phyloP scores from a whole-genome alignment of 208 protist genomes.

The Strigomonas culicis region DNA sequence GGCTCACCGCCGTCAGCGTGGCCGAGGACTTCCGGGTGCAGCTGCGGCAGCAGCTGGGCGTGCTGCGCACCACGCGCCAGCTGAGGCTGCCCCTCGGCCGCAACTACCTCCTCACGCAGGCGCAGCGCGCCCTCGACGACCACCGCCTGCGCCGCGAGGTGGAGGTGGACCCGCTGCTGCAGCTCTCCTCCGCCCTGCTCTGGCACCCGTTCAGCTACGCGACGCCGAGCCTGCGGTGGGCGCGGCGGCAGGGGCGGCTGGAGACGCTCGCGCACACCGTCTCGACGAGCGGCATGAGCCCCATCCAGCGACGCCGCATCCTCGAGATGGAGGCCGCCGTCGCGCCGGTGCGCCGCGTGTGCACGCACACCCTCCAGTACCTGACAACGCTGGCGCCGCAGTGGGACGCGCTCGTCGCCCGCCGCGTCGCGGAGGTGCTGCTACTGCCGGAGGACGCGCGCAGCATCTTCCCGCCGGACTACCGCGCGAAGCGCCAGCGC shows the following conservation, averaged over 20 bases:
- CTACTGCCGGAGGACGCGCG: slow-evolving; percentile 58
- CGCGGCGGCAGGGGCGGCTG: slow-evolving; percentile 27
- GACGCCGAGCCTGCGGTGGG: slow-evolving; percentile 32
- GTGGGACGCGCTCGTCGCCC: slow-evolving; percentile 64
- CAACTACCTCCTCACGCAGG: slow-evolving; percentile 55
- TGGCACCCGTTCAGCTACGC: slow-evolving; percentile 56
- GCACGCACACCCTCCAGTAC: slow-evolving; percentile 41
- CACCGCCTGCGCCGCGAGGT: slow-evolving; percentile 26
- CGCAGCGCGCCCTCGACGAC: slow-evolving; percentile 30
- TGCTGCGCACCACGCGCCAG: slow-evolving; percentile 42
- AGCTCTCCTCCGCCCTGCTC: slow-evolving; percentile 39
- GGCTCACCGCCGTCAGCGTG: slow-evolving; percentile 14
- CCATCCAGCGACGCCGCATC: slow-evolving; percentile 16
- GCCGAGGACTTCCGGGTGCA: slow-evolving; percentile 56
- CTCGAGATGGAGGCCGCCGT: slow-evolving; percentile 31
- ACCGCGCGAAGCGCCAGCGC: neutral
- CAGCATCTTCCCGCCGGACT: slow-evolving; percentile 41
- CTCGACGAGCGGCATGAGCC: neutral
- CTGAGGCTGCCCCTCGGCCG: slow-evolving; percentile 42
- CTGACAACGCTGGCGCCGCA: slow-evolving; percentile 31
- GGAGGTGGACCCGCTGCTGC: slow-evolving; percentile 43
- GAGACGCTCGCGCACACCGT: slow-evolving; percentile 17
- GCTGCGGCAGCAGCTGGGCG: slow-evolving; percentile 42
- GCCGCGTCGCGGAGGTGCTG: slow-evolving; percentile 45
- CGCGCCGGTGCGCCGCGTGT: slow-evolving; percentile 33